Conservation (phyloP, 805 yeast species). For the Barnettozyma vustinii region DNA sequence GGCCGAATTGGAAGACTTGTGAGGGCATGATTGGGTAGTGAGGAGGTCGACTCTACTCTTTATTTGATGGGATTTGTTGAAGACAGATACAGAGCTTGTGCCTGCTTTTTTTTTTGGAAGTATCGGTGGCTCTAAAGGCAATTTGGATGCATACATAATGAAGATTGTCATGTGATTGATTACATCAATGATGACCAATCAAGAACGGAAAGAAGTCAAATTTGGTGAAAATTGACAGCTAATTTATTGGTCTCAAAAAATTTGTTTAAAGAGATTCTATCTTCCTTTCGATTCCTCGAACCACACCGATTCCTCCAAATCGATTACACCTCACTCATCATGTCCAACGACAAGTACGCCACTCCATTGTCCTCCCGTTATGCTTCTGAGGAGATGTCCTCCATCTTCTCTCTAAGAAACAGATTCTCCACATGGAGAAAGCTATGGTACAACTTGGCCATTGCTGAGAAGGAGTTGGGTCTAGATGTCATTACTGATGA, state of each 20-base stretch:
- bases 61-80: background rate
- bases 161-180: background rate
- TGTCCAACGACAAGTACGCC: constrained; percentile 63
- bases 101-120: background rate
- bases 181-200: background rate
- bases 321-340: constrained; percentile 1
- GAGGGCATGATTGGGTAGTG: constrained; percentile 17
- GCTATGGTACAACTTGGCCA: constrained; percentile 91
- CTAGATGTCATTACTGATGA: constrained; percentile 79
- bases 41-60: constrained; percentile 26
- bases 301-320: background rate
- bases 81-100: background rate
- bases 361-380: constrained; percentile 96
- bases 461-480: constrained; percentile 92
- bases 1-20: constrained; percentile 59
- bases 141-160: background rate
- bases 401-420: constrained; percentile 85
- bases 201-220: background rate
- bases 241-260: background rate
- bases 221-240: background rate
- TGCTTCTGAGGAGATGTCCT: constrained; percentile 96
- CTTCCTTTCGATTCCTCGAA: background rate
- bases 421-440: constrained; percentile 98
- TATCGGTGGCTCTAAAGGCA: background rate
- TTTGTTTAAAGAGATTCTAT: background rate